Evolutionary conservation across 768 basidiomycete genomes (phyloP).

Genomic region (Brasilioporus rufonigricans): DNA sequence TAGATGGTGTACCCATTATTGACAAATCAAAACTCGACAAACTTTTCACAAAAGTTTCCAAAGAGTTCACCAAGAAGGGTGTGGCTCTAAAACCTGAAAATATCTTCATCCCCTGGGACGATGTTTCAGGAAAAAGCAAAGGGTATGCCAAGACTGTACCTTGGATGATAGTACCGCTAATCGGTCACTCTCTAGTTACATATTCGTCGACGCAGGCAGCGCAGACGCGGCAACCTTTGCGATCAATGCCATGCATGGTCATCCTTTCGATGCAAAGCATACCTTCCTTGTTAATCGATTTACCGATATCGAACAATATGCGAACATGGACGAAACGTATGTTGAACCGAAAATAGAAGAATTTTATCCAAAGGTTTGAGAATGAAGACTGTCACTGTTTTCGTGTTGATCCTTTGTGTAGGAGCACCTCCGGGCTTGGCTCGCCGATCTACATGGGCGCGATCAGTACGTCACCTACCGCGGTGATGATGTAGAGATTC

Average conservation of each 20-base stretch:
- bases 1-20: constrained; percentile 91
- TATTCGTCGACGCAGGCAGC: constrained; percentile 78
- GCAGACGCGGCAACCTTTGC: constrained; percentile 70
- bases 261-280: constrained; percentile 86
- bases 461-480: constrained; percentile 96
- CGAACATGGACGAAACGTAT: constrained; percentile 74
- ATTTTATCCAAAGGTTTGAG: constrained; percentile 68
- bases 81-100: constrained; percentile 71
- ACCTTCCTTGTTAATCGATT: constrained; percentile 84
- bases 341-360: constrained; percentile 71
- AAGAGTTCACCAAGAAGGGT: constrained; percentile 83
- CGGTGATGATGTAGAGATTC: constrained; percentile 85
- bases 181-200: constrained; percentile 48
- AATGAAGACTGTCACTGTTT: not conserved
- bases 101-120: constrained; percentile 88
- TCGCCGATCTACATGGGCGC: constrained; percentile 87
- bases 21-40: constrained; percentile 82
- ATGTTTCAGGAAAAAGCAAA: constrained; percentile 79
- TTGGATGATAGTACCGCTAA: not conserved
- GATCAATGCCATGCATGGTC: constrained; percentile 63
- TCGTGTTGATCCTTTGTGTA: constrained; percentile 31
- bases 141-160: constrained; percentile 54
- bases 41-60: constrained; percentile 75
- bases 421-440: constrained; percentile 96
- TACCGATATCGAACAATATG: constrained; percentile 83